Evolutionary conservation across 768 basidiomycete genomes (phyloP), one percentile per base, ranked within the genome.

Genomic region (Podaxis mareebaensis): DNA sequence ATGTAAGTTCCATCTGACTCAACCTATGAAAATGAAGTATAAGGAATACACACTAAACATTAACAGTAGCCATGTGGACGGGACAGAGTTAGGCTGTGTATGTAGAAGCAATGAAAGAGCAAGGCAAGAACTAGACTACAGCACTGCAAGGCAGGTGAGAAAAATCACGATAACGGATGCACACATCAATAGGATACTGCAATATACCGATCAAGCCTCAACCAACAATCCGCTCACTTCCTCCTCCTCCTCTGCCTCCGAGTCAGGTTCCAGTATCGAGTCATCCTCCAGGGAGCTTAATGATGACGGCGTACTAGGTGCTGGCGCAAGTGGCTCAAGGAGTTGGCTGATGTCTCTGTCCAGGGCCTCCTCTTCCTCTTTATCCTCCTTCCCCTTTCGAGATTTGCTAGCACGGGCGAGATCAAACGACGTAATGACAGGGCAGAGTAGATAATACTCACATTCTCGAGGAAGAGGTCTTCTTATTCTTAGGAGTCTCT

Each of bases 211-310:
- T 65, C 51, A 73, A 22, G 76, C 75, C 33, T 75, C 76, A 24
- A 72, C 76, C 46, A 84, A 69, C 58, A 83, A 73, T 68, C 77
- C 79, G 61, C 79, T 75, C 15, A 86, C 85, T 73, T 86, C 83
- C 1, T 83, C 83, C 48, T 82, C 83, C 44, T 85, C 86, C 8
- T 81, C 79, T 20, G 38, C 46, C 51, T 83, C 84, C 17, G 68
- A 66, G 58, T 73, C 72, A 28, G 71, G 63, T 61, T 66, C 65
- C 56, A 87, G 83, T 24, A 87, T 83, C 3, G 86, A 85, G 72
- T 83, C 82, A 51, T 74, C 70, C 11, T 74, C 64, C 11, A 68
- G 54, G 53, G 69, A 67, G 48, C 65, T 68, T 48, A 68, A 59
- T 8, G 67, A 57, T 28, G 70, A 68, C 7, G 65, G 64, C 12